Conservation (phyloP, 163 green algal species). For the Scenedesmus sp. region DNA sequence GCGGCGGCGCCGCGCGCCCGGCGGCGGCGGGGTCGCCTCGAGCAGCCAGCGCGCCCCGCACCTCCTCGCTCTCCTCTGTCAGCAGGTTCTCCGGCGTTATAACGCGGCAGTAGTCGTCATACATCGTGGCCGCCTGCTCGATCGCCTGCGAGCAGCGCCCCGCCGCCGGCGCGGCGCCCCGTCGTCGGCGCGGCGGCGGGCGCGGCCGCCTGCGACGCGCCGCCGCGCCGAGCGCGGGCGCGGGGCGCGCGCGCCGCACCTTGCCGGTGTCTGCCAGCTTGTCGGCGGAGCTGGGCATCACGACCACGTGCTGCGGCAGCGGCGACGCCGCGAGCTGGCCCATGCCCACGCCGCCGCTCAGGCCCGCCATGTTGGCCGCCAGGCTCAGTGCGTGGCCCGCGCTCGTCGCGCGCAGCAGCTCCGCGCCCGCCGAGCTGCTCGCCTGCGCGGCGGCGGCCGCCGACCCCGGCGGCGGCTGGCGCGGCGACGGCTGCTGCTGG, state of each 20-base stretch:
- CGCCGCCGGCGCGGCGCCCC: background rate
- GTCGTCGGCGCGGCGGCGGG: background rate
- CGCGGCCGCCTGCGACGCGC: background rate
- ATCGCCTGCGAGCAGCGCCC: conserved; percentile 40
- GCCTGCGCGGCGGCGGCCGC: background rate
- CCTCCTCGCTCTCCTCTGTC: conserved; percentile 73
- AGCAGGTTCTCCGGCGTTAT: conserved; percentile 72
- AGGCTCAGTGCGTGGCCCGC: no score
- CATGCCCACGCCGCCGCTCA: background rate
- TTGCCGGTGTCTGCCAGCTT: conserved; percentile 50
- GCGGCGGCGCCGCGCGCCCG: no score
- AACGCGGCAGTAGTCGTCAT: conserved; percentile 73
- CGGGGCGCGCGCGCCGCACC: conserved; percentile 23
- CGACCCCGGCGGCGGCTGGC: background rate
- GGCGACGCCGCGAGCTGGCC: conserved; percentile 11
- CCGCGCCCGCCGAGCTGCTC: no score
- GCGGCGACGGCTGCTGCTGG: conserved; percentile 25
- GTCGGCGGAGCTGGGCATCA: conserved; percentile 26
- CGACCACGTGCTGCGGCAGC: conserved; percentile 14
- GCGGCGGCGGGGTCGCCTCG: no score
- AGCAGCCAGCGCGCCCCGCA: no score
- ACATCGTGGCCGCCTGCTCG: conserved; percentile 45
- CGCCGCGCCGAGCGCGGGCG: no score
- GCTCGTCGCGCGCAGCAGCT: background rate
- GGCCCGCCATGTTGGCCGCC: no score